Percentiles rank a stretch among this genome's conserved stretches.
phyloP scores from a whole-genome alignment of 2,329 filamentous ascomycete species.

The Chaetothyriales sp. region DNA sequence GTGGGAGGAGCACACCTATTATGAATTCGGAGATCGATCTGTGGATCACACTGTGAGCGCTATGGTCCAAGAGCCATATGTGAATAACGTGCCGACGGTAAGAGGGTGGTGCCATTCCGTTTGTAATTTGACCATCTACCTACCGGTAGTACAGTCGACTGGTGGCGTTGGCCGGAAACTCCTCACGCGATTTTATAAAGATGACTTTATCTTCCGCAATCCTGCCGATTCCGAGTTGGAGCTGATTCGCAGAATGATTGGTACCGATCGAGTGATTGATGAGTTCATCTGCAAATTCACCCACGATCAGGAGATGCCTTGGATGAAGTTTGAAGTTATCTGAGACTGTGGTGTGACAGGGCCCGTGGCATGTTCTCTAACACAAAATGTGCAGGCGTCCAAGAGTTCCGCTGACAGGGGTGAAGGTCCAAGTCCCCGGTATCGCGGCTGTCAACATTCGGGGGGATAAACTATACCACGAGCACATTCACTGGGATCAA shows the following conservation, averaged over 20 bases:
- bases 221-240: conserved; percentile 52
- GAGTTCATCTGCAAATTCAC: conserved; percentile 56
- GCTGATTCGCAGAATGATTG: conserved; percentile 56
- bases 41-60: no score
- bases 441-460: conserved; percentile 53
- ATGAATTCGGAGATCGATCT: no score
- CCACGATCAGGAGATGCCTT: conserved; percentile 48
- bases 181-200: conserved; percentile 49
- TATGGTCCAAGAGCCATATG: no score
- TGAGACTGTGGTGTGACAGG: not conserved
- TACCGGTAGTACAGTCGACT: no score
- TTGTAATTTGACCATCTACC: no score
- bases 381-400: conserved; percentile 27
- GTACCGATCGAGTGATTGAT: conserved; percentile 56
- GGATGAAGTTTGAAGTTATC: conserved; percentile 35
- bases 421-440: conserved; percentile 44
- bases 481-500: conserved; percentile 60
- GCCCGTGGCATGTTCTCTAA: not conserved
- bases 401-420: conserved; percentile 43
- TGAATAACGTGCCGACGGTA: no score
- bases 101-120: no score
- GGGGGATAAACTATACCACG: conserved; percentile 53
- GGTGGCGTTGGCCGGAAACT: no score
- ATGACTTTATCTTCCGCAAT: conserved; percentile 64
- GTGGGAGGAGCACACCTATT: no score